Percentiles rank a stretch among this genome's conserved stretches.
Evolutionary conservation across 108 stramenopile species (phyloP).

Genomic region (Pseudonitzschia multiseries): DNA sequence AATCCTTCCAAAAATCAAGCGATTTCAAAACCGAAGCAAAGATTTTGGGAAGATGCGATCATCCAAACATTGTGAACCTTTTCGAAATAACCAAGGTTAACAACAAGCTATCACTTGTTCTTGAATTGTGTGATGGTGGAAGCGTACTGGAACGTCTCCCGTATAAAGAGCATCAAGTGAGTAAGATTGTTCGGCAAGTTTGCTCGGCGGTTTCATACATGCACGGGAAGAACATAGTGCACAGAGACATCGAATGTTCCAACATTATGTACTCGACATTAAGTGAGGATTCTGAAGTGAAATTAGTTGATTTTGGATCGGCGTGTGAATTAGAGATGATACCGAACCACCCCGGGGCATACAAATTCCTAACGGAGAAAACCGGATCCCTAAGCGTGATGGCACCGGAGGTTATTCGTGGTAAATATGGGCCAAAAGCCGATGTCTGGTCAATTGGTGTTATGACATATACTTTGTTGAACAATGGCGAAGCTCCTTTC

Average conservation of each 20-base stretch:
- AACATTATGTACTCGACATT: slow-evolving; percentile 84
- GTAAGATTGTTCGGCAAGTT: slow-evolving; percentile 49
- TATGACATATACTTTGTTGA: slow-evolving; percentile 56
- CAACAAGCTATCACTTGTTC: slow-evolving; percentile 57
- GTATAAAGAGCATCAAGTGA: slow-evolving; percentile 72
- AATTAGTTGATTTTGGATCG: slow-evolving; percentile 91
- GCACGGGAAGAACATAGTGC: slow-evolving; percentile 82
- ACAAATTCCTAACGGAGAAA: slow-evolving; percentile 34
- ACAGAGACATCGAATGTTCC: slow-evolving; percentile 84
- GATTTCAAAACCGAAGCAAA: slow-evolving; percentile 82
- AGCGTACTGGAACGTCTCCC: slow-evolving; percentile 77
- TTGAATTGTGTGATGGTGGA: slow-evolving; percentile 82
- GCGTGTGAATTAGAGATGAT: slow-evolving; percentile 39
- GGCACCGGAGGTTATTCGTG: slow-evolving; percentile 78
- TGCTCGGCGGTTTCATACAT: slow-evolving; percentile 77
- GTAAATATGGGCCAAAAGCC: slow-evolving; percentile 67
- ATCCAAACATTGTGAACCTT: slow-evolving; percentile 88
- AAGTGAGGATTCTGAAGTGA: slow-evolving; percentile 54
- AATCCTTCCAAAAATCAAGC: slow-evolving; percentile 33
- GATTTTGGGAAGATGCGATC: slow-evolving; percentile 71
- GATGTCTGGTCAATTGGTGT: slow-evolving; percentile 86
- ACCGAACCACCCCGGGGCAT: slow-evolving; percentile 30
- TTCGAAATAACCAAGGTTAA: slow-evolving; percentile 75
- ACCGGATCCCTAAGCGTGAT: slow-evolving; percentile 58
- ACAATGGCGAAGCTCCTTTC: slow-evolving; percentile 64